phyloP scores from a whole-genome alignment of 2,329 filamentous ascomycete genomes.

The Colletotrichum theobromicola region DNA sequence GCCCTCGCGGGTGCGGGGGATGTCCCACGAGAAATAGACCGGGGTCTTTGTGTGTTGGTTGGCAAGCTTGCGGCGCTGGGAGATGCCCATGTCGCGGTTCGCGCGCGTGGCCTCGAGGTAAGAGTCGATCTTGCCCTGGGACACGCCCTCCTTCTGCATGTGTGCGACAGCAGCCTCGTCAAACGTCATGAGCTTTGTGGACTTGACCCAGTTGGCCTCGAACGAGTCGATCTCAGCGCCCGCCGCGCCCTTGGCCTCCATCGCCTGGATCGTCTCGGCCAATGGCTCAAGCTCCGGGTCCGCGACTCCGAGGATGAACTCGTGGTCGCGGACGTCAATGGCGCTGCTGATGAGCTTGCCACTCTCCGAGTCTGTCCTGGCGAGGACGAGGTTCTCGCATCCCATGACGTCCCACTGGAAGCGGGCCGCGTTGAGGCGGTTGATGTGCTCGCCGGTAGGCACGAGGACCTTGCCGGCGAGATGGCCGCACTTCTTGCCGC shows the following conservation, averaged over 20 bases:
- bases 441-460: slow-evolving; percentile 94
- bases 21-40: slow-evolving; percentile 87
- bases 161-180: slow-evolving; percentile 87
- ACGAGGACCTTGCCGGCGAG: slow-evolving; percentile 95
- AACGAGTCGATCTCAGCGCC: slow-evolving; percentile 84
- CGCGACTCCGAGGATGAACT: slow-evolving; percentile 90
- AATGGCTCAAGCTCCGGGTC: slow-evolving; percentile 78
- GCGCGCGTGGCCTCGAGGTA: slow-evolving; percentile 68
- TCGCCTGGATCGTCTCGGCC: slow-evolving; percentile 85
- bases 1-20: slow-evolving; percentile 90
- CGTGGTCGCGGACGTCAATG: slow-evolving; percentile 93
- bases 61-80: slow-evolving; percentile 77
- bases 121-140: slow-evolving; percentile 66
- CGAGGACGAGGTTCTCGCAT: slow-evolving; percentile 91
- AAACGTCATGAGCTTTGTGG: slow-evolving; percentile 84
- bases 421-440: slow-evolving; percentile 86
- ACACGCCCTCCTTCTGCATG: slow-evolving; percentile 68
- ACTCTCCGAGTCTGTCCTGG: slow-evolving; percentile 93
- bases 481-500: slow-evolving; percentile 98
- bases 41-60: slow-evolving; percentile 68
- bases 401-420: slow-evolving; percentile 99
- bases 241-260: slow-evolving; percentile 81
- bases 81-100: slow-evolving; percentile 78
- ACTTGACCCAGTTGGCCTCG: slow-evolving; percentile 88
- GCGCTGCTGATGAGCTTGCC: slow-evolving; percentile 89